These are phyloP conservation scores for Ophiostoma tasmaniense DNA, from an alignment of 2,329 filamentous ascomycete species.

Conservation along the genomic window DNA sequence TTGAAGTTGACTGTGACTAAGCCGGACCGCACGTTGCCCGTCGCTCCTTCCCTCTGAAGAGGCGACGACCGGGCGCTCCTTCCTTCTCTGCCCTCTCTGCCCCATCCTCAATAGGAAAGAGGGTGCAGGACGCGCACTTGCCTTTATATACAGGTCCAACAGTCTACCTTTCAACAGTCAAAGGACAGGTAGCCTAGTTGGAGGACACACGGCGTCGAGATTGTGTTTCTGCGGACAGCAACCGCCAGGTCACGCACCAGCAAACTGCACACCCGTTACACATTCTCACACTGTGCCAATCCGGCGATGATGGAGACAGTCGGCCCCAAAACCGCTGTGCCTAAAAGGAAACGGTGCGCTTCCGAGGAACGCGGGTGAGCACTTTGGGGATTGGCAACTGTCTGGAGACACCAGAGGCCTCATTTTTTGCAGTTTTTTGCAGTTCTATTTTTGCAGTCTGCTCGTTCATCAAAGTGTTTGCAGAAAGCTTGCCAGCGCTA, in stretches of 20 bases:
- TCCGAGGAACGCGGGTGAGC: not conserved
- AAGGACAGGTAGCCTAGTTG: conserved; percentile 3
- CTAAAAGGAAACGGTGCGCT: not conserved
- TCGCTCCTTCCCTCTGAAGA: not conserved
- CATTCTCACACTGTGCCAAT: not conserved
- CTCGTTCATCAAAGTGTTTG: not conserved
- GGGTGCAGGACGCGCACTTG: not conserved
- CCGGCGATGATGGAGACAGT: not conserved
- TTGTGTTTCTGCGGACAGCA: not conserved
- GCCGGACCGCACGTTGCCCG: not conserved
- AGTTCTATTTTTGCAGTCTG: not conserved
- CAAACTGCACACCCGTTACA: no score
- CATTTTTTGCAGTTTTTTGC: not conserved
- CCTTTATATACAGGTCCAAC: not conserved
- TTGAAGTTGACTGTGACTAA: not conserved
- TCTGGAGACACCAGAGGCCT: not conserved
- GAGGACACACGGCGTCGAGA: not conserved
- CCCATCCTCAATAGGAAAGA: not conserved
- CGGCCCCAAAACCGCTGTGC: not conserved
- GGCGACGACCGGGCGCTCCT: not conserved
- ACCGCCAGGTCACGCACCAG: no score
- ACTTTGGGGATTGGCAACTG: not conserved
- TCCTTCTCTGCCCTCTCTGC: not conserved
- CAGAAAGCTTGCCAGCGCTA: not conserved
- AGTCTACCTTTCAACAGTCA: not conserved